Evolutionary conservation across 2,329 filamentous ascomycete genomes (phyloP).

Genomic region (Cladosporium sp.): DNA sequence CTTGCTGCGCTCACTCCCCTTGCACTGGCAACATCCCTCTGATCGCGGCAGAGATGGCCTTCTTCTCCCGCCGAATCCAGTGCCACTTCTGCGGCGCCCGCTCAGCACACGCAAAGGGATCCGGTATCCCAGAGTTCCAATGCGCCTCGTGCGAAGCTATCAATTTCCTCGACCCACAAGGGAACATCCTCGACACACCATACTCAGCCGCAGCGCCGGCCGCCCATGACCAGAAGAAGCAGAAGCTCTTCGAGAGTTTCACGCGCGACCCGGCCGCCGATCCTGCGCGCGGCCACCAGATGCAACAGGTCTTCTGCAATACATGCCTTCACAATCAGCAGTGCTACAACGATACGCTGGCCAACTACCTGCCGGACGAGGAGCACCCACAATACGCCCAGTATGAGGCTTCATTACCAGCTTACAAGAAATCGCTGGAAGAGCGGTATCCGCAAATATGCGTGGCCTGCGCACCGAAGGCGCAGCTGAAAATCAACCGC

Average conservation of each 20-base stretch:
- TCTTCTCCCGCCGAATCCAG: constrained; percentile 32
- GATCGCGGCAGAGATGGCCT: constrained; percentile 10
- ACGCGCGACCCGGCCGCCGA: constrained; percentile 18
- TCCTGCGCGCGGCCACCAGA: constrained; percentile 11
- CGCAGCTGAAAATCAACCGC: constrained; percentile 49
- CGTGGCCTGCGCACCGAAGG: constrained; percentile 72
- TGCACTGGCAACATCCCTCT: not conserved
- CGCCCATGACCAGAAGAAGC: constrained; percentile 6
- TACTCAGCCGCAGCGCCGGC: constrained; percentile 46
- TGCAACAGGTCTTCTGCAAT: constrained; percentile 62
- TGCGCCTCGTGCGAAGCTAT: constrained; percentile 79
- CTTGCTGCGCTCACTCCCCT: not conserved
- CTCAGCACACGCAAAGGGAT: constrained; percentile 61
- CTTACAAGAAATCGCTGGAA: constrained; percentile 73
- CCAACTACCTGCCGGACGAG: constrained; percentile 72
- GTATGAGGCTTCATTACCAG: constrained; percentile 68
- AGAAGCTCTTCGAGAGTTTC: constrained; percentile 32
- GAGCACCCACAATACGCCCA: constrained; percentile 67
- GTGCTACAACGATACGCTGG: constrained; percentile 71
- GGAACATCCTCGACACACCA: constrained; percentile 86
- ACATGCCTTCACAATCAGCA: constrained; percentile 88
- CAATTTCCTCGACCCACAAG: constrained; percentile 88
- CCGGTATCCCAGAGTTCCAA: constrained; percentile 64
- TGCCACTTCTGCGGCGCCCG: constrained; percentile 85
- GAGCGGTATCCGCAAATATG: constrained; percentile 87